phyloP scores from a whole-genome alignment of 2,329 filamentous ascomycete genomes.

The Fusarium sp. region DNA sequence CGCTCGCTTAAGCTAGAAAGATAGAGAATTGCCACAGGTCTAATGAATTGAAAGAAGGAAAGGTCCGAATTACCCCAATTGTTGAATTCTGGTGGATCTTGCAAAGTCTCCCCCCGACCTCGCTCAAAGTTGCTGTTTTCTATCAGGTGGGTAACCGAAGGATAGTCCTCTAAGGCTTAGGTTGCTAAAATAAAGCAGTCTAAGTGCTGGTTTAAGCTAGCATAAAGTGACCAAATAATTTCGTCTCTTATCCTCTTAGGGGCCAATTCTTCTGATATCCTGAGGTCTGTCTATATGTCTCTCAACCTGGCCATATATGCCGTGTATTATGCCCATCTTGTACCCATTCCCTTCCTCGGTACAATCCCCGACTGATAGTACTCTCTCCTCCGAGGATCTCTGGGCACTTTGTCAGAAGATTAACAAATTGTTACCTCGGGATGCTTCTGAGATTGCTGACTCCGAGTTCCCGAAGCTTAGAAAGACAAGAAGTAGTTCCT shows the following conservation, averaged over 20 bases:
- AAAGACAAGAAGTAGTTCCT: background rate
- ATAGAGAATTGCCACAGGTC: background rate
- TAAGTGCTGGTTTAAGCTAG: too few relatives aligned
- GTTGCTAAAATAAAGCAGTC: too few relatives aligned
- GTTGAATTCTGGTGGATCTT: background rate
- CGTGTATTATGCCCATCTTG: background rate
- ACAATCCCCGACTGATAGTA: background rate
- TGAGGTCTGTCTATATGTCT: background rate
- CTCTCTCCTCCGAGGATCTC: constrained; percentile 50
- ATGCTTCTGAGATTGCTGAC: constrained; percentile 55
- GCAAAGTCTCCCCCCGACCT: background rate
- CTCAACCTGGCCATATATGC: background rate
- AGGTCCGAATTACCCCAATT: background rate
- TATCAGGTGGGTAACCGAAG: too few relatives aligned
- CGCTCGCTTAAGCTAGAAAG: background rate
- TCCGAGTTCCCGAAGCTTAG: constrained; percentile 18
- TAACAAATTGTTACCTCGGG: background rate
- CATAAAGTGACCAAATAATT: too few relatives aligned
- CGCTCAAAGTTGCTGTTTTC: background rate
- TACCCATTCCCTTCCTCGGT: background rate
- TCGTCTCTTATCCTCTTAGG: too few relatives aligned
- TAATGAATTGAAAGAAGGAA: background rate
- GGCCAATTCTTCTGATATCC: too few relatives aligned
- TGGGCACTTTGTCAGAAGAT: background rate
- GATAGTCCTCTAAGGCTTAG: too few relatives aligned